These are phyloP conservation scores for Cucurbita ficifolia DNA, from an alignment of 306 rosid genomes.

Conservation along the genomic window DNA sequence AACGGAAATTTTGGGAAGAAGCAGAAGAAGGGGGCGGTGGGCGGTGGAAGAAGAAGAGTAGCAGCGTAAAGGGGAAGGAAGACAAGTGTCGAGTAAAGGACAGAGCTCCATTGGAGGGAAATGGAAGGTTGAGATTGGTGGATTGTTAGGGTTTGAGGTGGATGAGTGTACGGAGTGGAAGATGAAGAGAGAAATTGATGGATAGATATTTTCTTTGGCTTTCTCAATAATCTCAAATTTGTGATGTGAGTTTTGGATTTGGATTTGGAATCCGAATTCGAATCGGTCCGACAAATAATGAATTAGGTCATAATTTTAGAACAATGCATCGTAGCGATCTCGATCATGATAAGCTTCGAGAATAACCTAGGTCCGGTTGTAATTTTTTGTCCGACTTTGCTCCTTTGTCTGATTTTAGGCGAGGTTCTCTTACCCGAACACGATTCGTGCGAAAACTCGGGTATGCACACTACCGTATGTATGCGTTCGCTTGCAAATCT, in stretches of 20 bases:
- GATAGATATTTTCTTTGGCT: not conserved
- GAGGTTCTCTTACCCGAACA: too few species aligned
- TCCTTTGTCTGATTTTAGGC: too few species aligned
- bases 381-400: too few species aligned
- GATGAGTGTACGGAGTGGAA: not conserved
- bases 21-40: conserved; percentile 20
- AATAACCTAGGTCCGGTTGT: too few species aligned
- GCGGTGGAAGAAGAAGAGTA: conserved; percentile 9
- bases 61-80: conserved; percentile 26
- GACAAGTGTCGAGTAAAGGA: conserved; percentile 21
- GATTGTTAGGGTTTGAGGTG: conserved; percentile 1
- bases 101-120: conserved; percentile 40
- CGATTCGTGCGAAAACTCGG: too few species aligned
- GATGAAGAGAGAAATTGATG: not conserved
- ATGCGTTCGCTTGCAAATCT: too few species aligned
- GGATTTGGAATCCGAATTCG: not conserved
- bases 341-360: too few species aligned
- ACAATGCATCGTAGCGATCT: too few species aligned
- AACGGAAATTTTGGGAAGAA: conserved; percentile 17
- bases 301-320: too few species aligned
- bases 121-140: not conserved
- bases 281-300: too few species aligned
- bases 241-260: not conserved
- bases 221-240: not conserved
- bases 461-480: too few species aligned